Evolutionary conservation across 2,329 filamentous ascomycete genomes (phyloP), one percentile per base, ranked within the genome.

Genomic region (Xylariaceae sp.): DNA sequence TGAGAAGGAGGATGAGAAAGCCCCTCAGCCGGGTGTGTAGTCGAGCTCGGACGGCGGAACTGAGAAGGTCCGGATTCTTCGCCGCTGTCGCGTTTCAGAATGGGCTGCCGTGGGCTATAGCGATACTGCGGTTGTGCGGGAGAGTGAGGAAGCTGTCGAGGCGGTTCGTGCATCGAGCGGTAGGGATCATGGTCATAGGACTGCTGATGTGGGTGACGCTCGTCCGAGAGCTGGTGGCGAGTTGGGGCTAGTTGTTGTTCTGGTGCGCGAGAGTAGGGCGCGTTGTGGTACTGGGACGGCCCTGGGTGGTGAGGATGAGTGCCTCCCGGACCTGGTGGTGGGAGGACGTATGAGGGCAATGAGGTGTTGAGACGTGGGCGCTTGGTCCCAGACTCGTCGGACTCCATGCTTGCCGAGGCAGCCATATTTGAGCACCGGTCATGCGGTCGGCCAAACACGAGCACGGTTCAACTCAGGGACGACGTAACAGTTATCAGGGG

Each of bases 321-420:
- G 27, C 39, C 43, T 27, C 52, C 53, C 42, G 54, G 44, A 40
- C 46, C 51, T 40, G 54, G 51, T 33, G 61, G 52, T n/a, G n/a
- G n/a, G n/a, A n/a, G n/a, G n/a, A n/a, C n/a, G n/a, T n/a, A n/a
- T n/a, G n/a, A n/a, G n/a, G n/a, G n/a, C n/a, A n/a, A n/a, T n/a
- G n/a, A n/a, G n/a, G n/a, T n/a, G n/a, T n/a, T n/a, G n/a, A 78
- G 66, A 64, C 76, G 74, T 60, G 70, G 71, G 58, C 76, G 74
- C 68, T 80, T 80, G 57, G 61, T 64, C 56, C 78, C 74, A 56
- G 73, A 73, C 63, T 62, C 70, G 62, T 67, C 71, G 66, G 66
- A 65, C 65, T 80, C 76, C 76, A 80, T 80, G 69, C 64, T 74
- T 61, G 60, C 55, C n/a, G 55, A 56, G 38, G 41, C 38, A 43